These are phyloP conservation scores for Sugiyamaella boreocaroliniensis DNA, from an alignment of 805 yeast genomes.

Conservation along the genomic window DNA sequence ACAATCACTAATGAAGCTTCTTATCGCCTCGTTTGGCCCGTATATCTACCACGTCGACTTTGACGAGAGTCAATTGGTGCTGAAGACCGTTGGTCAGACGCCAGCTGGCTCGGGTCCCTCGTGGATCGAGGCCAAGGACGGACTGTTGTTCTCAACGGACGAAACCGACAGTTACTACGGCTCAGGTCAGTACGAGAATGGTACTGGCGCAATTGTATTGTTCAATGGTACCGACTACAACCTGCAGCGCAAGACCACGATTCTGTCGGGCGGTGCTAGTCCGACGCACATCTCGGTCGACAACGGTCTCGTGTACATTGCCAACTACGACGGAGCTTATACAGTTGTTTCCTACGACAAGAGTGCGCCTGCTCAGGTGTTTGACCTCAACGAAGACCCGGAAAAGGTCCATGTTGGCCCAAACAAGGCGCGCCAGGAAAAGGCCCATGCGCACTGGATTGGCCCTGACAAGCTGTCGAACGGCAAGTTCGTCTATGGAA, in stretches of 20 bases:
- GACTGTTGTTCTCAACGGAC: constrained; percentile 3
- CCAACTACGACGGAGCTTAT: constrained; percentile 9
- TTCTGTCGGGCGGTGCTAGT: constrained; percentile 6
- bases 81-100: not conserved
- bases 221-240: not conserved
- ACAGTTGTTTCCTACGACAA: not conserved
- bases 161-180: constrained; percentile 6
- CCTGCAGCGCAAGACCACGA: not conserved
- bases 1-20: constrained; percentile 4
- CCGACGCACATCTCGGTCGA: constrained; percentile 11
- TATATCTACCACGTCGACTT: constrained; percentile 7
- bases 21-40: constrained; percentile 9
- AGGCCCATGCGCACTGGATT: constrained; percentile 12
- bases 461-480: constrained; percentile 4
- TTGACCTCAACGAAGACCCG: not conserved
- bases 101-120: constrained; percentile 4
- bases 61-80: not conserved
- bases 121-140: constrained; percentile 4
- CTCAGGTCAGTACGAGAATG: constrained; percentile 2
- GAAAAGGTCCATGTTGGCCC: constrained; percentile 6
- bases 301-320: not conserved
- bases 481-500: constrained; percentile 2
- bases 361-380: constrained; percentile 2
- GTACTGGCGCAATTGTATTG: constrained; percentile 4
- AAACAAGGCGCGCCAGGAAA: constrained; percentile 8